These are phyloP conservation scores for Mycosphaerella sp. DNA, from an alignment of 2,329 filamentous ascomycete species.

Conservation along the genomic window DNA sequence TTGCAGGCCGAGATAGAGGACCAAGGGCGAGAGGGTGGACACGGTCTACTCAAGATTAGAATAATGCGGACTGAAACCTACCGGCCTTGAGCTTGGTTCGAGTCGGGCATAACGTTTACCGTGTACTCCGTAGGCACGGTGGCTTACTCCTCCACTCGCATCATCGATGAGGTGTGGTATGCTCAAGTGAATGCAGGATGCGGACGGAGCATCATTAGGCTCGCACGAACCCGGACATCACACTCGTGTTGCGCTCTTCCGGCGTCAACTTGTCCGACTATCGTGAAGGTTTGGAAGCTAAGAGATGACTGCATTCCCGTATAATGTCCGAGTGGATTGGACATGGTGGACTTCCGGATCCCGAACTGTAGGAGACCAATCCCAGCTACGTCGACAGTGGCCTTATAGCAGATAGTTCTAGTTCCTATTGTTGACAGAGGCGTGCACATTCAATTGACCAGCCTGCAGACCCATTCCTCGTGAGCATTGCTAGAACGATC, in stretches of 20 bases:
- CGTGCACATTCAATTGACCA: background rate
- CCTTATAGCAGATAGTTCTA: too few relatives aligned
- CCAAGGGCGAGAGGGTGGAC: background rate
- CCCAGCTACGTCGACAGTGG: background rate
- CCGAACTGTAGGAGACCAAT: too few relatives aligned
- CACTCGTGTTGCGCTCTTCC: background rate
- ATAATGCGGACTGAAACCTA: background rate
- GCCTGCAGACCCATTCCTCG: too few relatives aligned
- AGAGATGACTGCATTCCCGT: background rate
- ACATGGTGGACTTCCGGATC: too few relatives aligned
- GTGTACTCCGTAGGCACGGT: too few relatives aligned
- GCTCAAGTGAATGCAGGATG: background rate
- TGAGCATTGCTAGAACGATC: background rate
- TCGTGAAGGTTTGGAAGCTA: background rate
- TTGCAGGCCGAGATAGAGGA: background rate
- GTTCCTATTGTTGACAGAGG: background rate
- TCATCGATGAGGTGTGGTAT: background rate
- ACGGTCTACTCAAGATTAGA: background rate
- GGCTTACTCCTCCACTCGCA: background rate
- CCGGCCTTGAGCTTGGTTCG: background rate
- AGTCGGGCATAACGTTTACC: background rate
- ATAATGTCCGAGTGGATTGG: background rate
- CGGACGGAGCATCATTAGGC: background rate
- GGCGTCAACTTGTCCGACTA: background rate
- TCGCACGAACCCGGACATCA: constrained; percentile 1